Base-by-base conservation (phyloP, 1,284 basidiomycete species). In the Pseudozyma sp. region DNA sequence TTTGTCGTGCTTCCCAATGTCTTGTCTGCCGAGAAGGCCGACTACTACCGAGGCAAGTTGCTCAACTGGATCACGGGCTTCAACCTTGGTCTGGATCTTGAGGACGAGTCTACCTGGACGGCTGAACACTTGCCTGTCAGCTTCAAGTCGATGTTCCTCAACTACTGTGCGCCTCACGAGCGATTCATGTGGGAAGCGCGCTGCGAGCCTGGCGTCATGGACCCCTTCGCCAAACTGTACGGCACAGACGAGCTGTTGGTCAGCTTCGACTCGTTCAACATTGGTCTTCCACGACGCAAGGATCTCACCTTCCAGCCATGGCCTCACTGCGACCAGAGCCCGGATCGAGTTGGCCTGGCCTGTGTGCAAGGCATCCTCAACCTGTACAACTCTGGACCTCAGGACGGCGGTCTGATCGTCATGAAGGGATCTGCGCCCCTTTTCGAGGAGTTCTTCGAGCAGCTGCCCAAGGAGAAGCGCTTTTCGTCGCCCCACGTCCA, bases 291-390 rank as follows among this genome's bases (percentile, higher is more conserved):
- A 14, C 35, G 39, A 9, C 56, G 56, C 48, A 58, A 51, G 19
- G 56, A 58, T 37, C 56, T 58, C 42, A 72, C 52, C 31, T 75
- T 31, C 31, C 48, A 35, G 59, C 81, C 84, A 0, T 86, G 85
- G 86, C 84, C 83, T 7, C 85, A 86, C 74, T 75, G 81, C 33
- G 84, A 85, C 66, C 85, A 85, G 71, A 82, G 80, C 45, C 83
- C 85, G 13, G 55, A 69, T 37, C 75, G 84, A 24, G 68, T 75
- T 7, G 80, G 77, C 39, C 81, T 84, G 54, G 79, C 85, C 66
- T 85, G 85, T 61, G 77, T 86, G 5, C 86, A 86, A 64, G 86
- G 86, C 31, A 85, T 86, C 54, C 75, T 84, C 54, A 86, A 86
- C 67, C 77, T 86, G 24, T 67, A 66, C 53, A 55, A 79, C 37